phyloP scores from a whole-genome alignment of 495 filamentous ascomycete genomes.

The Podospora fimiseda region DNA sequence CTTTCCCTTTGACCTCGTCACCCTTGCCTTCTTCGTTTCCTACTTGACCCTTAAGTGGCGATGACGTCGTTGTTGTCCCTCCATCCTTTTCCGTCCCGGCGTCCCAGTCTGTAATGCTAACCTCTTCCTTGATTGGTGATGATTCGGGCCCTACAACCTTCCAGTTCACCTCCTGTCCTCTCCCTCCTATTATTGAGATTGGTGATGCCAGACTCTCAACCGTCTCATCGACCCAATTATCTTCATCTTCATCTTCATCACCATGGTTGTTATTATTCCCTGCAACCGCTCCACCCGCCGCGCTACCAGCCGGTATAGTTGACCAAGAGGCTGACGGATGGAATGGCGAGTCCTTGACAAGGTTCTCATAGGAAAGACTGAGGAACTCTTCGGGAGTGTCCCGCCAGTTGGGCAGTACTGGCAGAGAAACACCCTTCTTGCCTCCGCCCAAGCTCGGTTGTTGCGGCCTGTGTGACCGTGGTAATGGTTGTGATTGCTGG shows the following conservation, averaged over 20 bases:
- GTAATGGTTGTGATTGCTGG: no score
- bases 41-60: not conserved
- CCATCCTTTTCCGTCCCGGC: not conserved
- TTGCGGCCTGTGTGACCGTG: no score
- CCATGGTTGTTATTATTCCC: no score
- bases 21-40: not conserved
- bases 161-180: constrained; percentile 13
- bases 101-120: constrained; percentile 10
- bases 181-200: not conserved
- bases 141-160: no score
- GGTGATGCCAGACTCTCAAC: constrained; percentile 8
- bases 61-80: not conserved
- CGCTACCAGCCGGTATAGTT: constrained; percentile 6
- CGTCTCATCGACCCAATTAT: constrained; percentile 16
- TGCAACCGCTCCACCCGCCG: no score
- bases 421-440: not conserved
- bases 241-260: no score
- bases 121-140: no score
- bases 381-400: constrained; percentile 16
- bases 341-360: constrained; percentile 18
- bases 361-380: constrained; percentile 31
- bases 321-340: constrained; percentile 19
- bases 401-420: constrained; percentile 1
- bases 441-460: not conserved
- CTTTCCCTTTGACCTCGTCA: not conserved